These are phyloP conservation scores for Arctostaphylos glauca DNA, from an alignment of 148 eudicot genomes.

Conservation along the genomic window DNA sequence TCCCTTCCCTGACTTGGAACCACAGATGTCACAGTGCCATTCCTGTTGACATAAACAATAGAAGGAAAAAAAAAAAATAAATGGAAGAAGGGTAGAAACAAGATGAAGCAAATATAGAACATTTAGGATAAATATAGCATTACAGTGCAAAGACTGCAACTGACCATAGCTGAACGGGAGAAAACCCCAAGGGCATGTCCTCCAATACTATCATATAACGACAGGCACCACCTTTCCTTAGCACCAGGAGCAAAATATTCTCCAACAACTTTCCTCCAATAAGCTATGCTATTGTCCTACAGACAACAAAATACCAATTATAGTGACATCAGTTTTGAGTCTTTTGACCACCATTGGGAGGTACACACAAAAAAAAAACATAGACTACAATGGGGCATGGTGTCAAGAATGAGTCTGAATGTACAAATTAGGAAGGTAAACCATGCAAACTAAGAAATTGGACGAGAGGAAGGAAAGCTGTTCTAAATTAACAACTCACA, in stretches of 20 bases:
- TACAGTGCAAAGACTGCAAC: slow-evolving; percentile 6
- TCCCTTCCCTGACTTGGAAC: slow-evolving; percentile 41
- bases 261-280: slow-evolving; percentile 48
- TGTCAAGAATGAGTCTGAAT: neutral
- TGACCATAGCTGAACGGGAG: slow-evolving; percentile 34
- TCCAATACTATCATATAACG: slow-evolving; percentile 25
- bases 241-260: slow-evolving; percentile 38
- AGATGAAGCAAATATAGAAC: neutral
- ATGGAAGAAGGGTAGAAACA: neutral
- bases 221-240: slow-evolving; percentile 48
- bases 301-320: no score
- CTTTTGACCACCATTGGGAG: no score
- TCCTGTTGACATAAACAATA: slow-evolving; percentile 24
- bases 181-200: slow-evolving; percentile 33
- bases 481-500: slow-evolving; percentile 28
- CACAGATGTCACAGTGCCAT: slow-evolving; percentile 46
- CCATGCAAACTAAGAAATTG: neutral
- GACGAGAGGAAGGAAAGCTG: neutral
- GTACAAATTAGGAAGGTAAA: neutral
- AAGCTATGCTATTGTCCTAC: slow-evolving; percentile 43
- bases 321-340: no score
- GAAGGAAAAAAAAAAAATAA: neutral
- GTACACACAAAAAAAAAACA: no score
- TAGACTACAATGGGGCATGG: slow-evolving; percentile 4
- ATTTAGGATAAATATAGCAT: neutral